A percentile compares a stretch with the other conserved stretches of the same genome.
Conservation (phyloP, 805 yeast genomes). For the Candida golubevii region DNA sequence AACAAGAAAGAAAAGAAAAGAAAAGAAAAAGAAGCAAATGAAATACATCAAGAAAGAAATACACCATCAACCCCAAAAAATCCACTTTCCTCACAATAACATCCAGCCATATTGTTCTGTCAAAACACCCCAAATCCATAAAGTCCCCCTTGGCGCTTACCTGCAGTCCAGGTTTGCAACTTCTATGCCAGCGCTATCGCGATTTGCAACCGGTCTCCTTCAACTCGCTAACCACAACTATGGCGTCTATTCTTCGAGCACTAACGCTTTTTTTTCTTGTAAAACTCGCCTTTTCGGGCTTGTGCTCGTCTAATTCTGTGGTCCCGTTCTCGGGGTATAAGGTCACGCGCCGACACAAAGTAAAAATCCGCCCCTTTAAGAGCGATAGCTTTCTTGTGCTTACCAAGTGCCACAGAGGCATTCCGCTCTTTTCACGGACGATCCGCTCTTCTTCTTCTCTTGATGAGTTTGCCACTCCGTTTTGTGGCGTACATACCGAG, state of each 20-base stretch:
- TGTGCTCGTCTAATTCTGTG: constrained; percentile 11
- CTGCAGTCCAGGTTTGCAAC: background rate
- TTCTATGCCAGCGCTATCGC: background rate
- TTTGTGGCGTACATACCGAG: constrained; percentile 2
- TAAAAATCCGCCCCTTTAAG: constrained; percentile 8
- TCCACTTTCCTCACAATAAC: background rate
- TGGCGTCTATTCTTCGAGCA: background rate
- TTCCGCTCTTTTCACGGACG: constrained; percentile 4
- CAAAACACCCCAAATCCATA: background rate
- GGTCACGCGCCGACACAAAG: constrained; percentile 11
- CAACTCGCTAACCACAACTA: background rate
- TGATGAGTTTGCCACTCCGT: constrained; percentile 9
- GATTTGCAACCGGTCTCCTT: background rate
- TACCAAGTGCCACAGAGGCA: constrained; percentile 14
- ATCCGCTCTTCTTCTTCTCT: constrained; percentile 1
- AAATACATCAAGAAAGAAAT: too few species aligned
- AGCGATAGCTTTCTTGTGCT: constrained; percentile 10
- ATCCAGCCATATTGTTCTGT: background rate
- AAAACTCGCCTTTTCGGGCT: constrained; percentile 1
- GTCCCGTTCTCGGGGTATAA: constrained; percentile 14
- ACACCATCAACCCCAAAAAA: too few species aligned
- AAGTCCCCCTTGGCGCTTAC: too few species aligned
- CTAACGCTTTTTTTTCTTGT: background rate
- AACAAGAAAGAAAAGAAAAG: too few species aligned
- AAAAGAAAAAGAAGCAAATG: too few species aligned